Conservation (phyloP, 164 flowering plant genomes). For the Stephania cephalantha region DNA sequence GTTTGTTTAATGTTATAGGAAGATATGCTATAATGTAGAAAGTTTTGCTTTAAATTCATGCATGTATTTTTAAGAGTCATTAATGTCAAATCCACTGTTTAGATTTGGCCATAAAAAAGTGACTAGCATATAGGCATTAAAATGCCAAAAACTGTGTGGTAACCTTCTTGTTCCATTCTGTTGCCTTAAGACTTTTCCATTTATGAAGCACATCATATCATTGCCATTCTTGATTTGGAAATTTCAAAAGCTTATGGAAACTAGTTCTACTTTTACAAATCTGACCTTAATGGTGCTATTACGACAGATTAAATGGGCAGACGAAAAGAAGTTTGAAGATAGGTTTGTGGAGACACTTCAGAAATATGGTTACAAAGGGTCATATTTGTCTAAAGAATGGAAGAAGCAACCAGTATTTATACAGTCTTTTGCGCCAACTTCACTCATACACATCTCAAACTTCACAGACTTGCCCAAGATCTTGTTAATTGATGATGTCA, state of each 20-base stretch:
- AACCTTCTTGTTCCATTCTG: not conserved
- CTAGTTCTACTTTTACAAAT: not conserved
- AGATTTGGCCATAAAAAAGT: too few relatives aligned
- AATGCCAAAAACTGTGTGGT: not conserved
- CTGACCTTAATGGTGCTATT: conserved; percentile 1
- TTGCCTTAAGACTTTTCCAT: not conserved
- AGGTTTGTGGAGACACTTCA: conserved; percentile 68
- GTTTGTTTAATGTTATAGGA: too few relatives aligned
- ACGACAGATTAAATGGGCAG: conserved; percentile 84
- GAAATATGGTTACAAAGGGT: conserved; percentile 84
- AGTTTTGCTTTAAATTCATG: too few relatives aligned
- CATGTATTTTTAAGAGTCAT: too few relatives aligned
- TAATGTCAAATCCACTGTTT: too few relatives aligned
- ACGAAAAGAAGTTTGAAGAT: conserved; percentile 85
- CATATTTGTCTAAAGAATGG: conserved; percentile 92
- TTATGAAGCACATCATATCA: not conserved
- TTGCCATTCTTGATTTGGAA: not conserved
- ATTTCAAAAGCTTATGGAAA: not conserved
- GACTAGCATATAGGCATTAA: too few relatives aligned
- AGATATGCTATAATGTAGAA: too few relatives aligned
- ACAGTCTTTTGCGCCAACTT: conserved; percentile 96
- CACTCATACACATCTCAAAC: conserved; percentile 67
- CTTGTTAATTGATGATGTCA: conserved; percentile 73
- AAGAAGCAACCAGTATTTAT: conserved; percentile 75
- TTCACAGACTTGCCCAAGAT: conserved; percentile 77